Base-by-base conservation (phyloP, 208 protist genomes). In the Naegleria fowleri region DNA sequence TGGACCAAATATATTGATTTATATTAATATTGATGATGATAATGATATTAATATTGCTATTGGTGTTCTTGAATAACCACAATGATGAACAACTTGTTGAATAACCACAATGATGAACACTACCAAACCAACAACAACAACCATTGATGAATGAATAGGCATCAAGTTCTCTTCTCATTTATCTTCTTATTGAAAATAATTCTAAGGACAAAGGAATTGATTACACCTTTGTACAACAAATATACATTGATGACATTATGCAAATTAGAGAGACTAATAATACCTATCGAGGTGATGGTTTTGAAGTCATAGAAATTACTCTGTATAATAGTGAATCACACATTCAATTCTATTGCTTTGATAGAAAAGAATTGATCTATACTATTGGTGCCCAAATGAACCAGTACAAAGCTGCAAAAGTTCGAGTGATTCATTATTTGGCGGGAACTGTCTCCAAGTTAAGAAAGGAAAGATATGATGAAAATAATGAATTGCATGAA, bases 401-500 rank as follows among this genome's bases (percentile, higher is more conserved):
- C n/a, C 67, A 79, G 9, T 79, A 79, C 9, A 79, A 79, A 36
- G 5, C 9, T 36, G 67, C 67, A 79, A 79, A 79, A 79, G 7
- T n/a, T 36, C 29, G n/a, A 79, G 19, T 79, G 2, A 79, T 79
- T 79, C 29, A 79, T 33, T 79, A 79, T 79, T 33, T 79, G 7
- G 16, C 9, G 0, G 7, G 29, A 13, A 79, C 67, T 36, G 29
- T 36, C 9, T 79, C n/a, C 7, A 79, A 33, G 36, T 79, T 79
- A 33, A 79, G n/a, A 36, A 79, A 79, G 29, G 67, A 79, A 79
- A 79, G 25, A 79, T 79, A 79, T 79, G 67, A 79, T 79, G 67
- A 79, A 79, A 79, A 9, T 79, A 79, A 79, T 79, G 25, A 79
- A 36, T 13, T 79, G 29, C 86, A 89, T 89, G 86, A 89, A 67